Evolutionary conservation across 2,329 filamentous ascomycete genomes (phyloP).

Genomic region (Nigrospora sphaerica): DNA sequence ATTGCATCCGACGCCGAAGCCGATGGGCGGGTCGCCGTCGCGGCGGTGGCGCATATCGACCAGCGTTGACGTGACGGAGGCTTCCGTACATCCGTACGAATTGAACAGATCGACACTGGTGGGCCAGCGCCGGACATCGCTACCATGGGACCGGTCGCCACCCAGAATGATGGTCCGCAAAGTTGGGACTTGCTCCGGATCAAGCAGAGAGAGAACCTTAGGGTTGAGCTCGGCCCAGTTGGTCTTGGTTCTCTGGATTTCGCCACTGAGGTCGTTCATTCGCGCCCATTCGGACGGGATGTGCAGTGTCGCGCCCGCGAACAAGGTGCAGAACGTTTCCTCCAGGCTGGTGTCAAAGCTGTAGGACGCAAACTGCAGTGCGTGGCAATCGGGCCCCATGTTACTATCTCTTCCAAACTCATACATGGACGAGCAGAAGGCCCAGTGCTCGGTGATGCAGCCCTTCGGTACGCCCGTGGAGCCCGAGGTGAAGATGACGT

Average conservation of each 20-base stretch:
- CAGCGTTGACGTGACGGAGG: neutral
- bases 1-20: slow-evolving; percentile 1
- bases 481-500: slow-evolving; percentile 5
- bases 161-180: slow-evolving; percentile 3
- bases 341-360: slow-evolving; percentile 5
- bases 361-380: slow-evolving; percentile 5
- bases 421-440: neutral
- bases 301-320: slow-evolving; percentile 2
- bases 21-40: neutral
- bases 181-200: slow-evolving; percentile 1
- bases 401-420: neutral
- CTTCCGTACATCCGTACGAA: neutral
- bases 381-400: slow-evolving; percentile 42
- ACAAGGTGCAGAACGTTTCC: neutral
- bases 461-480: slow-evolving; percentile 7
- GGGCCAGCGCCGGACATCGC: slow-evolving; percentile 2
- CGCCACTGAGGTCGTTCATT: neutral
- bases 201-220: slow-evolving; percentile 1
- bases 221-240: slow-evolving; percentile 4
- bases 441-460: slow-evolving; percentile 2
- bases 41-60: neutral
- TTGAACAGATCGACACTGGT: neutral
- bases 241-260: slow-evolving; percentile 1
- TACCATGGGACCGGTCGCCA: neutral
- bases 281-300: slow-evolving; percentile 1